Evolutionary conservation across 2,329 filamentous ascomycete genomes (phyloP).

Genomic region (Xylariaceae sp.): DNA sequence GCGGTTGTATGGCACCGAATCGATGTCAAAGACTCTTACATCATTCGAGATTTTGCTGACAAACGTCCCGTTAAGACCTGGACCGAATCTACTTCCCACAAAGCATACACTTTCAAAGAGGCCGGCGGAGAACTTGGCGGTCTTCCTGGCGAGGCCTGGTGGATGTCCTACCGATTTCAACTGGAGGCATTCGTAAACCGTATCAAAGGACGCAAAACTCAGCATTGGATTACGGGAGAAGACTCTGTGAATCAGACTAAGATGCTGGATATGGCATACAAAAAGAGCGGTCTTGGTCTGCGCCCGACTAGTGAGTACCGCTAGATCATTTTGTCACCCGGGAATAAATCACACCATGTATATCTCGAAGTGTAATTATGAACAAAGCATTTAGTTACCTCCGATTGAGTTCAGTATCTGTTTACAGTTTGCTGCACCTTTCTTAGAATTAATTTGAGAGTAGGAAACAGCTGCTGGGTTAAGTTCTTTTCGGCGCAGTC

Average conservation of each 20-base stretch:
- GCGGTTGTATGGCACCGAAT: conserved; percentile 32
- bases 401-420: too few species aligned
- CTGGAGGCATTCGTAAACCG: conserved; percentile 39
- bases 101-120: conserved; percentile 35
- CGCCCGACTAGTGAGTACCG: conserved; percentile 22
- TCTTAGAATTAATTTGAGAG: too few species aligned
- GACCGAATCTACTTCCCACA: conserved; percentile 20
- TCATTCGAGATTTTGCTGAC: conserved; percentile 24
- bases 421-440: too few species aligned
- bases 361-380: too few species aligned
- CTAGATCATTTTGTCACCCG: too few species aligned
- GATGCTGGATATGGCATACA: conserved; percentile 39
- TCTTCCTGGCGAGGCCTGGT: conserved; percentile 25
- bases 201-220: conserved; percentile 31
- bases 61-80: conserved; percentile 9
- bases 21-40: conserved; percentile 34
- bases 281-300: conserved; percentile 31
- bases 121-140: conserved; percentile 18
- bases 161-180: conserved; percentile 38
- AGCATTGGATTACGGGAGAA: conserved; percentile 34
- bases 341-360: too few species aligned
- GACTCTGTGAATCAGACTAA: conserved; percentile 37
- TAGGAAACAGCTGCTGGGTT: too few species aligned
- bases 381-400: too few species aligned
- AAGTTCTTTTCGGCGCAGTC: too few species aligned